These are phyloP conservation scores for Pulveroboletus sp. DNA, from an alignment of 768 basidiomycete genomes.

Conservation along the genomic window DNA sequence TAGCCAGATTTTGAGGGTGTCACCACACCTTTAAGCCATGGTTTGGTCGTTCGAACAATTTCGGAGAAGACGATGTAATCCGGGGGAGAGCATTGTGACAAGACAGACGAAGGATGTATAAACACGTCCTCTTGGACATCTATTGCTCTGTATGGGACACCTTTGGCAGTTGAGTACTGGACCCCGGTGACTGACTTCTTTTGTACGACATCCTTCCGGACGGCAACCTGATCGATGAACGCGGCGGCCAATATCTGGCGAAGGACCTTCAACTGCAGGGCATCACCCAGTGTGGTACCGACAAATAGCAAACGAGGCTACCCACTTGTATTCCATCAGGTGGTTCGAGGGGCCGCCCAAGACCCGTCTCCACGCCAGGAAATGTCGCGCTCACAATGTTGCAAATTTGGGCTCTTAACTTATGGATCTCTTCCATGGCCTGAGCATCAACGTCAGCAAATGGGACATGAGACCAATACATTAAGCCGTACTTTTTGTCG, in stretches of 20 bases:
- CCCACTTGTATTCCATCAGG: conserved; percentile 75
- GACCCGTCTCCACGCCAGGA: conserved; percentile 54
- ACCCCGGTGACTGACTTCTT: conserved; percentile 53
- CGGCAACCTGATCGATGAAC: conserved; percentile 93
- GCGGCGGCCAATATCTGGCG: conserved; percentile 83
- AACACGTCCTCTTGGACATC: conserved; percentile 84
- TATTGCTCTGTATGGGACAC: conserved; percentile 77
- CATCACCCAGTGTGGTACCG: conserved; percentile 1
- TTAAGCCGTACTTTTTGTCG: conserved; percentile 63
- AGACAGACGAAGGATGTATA: conserved; percentile 85
- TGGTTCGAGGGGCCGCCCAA: conserved; percentile 62
- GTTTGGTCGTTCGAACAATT: conserved; percentile 64
- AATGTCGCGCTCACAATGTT: conserved; percentile 81
- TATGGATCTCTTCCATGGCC: conserved; percentile 99
- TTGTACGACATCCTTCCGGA: conserved; percentile 78
- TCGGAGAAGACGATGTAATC: conserved; percentile 86
- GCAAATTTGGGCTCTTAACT: conserved; percentile 84
- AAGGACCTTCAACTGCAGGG: conserved; percentile 79
- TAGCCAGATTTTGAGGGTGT: neutral
- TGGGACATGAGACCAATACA: neutral
- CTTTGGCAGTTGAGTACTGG: conserved; percentile 70
- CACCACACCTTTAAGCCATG: conserved; percentile 74
- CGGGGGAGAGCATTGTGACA: conserved; percentile 66
- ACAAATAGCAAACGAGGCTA: neutral
- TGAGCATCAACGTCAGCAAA: conserved; percentile 27